Conservation (phyloP, 306 rosid species). For the Carpinus fangiana region DNA sequence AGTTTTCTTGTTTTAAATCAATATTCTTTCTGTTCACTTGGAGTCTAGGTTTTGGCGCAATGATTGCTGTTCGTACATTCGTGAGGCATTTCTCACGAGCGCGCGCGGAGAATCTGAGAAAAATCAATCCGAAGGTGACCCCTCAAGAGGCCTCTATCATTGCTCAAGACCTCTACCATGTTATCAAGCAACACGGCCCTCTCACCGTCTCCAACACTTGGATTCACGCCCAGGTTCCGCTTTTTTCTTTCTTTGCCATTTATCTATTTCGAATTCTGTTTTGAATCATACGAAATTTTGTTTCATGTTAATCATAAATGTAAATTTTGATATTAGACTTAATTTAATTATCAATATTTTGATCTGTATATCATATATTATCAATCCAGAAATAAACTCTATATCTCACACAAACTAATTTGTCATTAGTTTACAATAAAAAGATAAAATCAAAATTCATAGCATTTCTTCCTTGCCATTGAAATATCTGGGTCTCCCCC, state of each 20-base stretch:
- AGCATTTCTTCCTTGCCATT: no score
- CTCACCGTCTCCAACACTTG: constrained; percentile 48
- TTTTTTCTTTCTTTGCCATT: not conserved
- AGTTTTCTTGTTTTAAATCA: no score
- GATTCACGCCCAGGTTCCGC: constrained; percentile 42
- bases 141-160: constrained; percentile 48
- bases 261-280: not conserved
- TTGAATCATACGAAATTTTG: not conserved
- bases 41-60: not conserved
- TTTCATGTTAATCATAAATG: not conserved
- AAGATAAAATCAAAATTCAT: not conserved
- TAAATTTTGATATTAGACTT: not conserved
- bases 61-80: constrained; percentile 5
- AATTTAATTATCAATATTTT: no score
- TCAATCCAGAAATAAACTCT: not conserved
- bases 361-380: not conserved
- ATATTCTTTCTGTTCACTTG: no score
- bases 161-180: constrained; percentile 46
- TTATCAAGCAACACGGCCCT: constrained; percentile 46
- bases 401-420: no score
- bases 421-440: no score
- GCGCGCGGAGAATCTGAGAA: constrained; percentile 54
- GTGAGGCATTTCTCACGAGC: constrained; percentile 46
- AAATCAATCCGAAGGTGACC: constrained; percentile 47
- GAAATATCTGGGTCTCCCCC: no score